Base-by-base conservation (phyloP, 345 rosid genomes). In the Toxicodendron radicans region DNA sequence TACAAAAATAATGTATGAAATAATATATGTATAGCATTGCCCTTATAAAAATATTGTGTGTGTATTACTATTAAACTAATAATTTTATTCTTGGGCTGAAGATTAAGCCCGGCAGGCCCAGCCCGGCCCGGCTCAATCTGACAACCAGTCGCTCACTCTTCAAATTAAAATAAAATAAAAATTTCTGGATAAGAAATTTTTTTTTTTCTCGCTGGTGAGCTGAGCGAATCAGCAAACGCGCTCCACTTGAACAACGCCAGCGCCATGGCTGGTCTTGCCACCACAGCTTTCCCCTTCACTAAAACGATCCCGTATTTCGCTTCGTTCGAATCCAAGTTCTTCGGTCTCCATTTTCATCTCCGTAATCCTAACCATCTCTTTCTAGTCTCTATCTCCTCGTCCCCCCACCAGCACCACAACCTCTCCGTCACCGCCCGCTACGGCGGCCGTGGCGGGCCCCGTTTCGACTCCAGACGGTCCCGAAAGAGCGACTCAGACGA, bases 241-340 rank as follows among this genome's bases (percentile, higher is more conserved):
- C 30, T 27, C 30, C 30, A 27, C 35, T 13, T 5, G 32, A 13
- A 23, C 72, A 8, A 62, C 48, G 21, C 38, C 70, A 32, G 41
- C 73, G 82, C 87, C 80, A 91, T 94, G 98, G 88, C 91, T 88
- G 93, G 90, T 46, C 70, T 89, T 41, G 70, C 94, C 83, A 78
- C 83, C 87, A 60, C 83, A 6, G 38, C 38, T 78, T 74, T 85
- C 33, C 73, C 80, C 14, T 5, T 76, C 59, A 33, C 78, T 69
- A 83, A 78, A 67, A 70, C 83, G 76, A 11, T 51, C 1, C 66
- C 76, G 8, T 65, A 78, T 10, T 74, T 81, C 21, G 74, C 81
- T 17, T 85, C 85, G 32, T n/a, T 77, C 7, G 85, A 85, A 23
- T 85, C 91, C 65, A 89, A 77, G 30, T 79, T 87, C 71, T 75